phyloP scores from a whole-genome alignment of 441 rosid genomes.

The Omphalea diandra region DNA sequence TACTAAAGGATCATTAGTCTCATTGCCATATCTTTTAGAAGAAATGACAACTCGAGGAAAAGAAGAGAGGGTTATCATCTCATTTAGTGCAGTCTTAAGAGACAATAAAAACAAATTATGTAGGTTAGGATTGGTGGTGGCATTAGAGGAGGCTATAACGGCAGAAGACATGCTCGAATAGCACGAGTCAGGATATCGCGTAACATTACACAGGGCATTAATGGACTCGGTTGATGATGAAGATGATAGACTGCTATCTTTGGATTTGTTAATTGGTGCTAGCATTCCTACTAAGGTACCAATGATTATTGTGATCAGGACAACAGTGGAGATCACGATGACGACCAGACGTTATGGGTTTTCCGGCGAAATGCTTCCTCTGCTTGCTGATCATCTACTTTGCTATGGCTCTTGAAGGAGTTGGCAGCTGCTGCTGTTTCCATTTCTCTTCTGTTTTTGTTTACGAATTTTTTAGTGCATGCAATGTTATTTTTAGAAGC shows the following conservation, averaged over 20 bases:
- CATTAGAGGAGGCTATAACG: slow-evolving; percentile 22
- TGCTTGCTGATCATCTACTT: slow-evolving; percentile 28
- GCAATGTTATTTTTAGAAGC: background rate
- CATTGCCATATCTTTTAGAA: slow-evolving; percentile 5
- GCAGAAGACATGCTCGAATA: slow-evolving; percentile 31
- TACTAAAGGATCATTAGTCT: slow-evolving; percentile 15
- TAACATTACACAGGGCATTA: slow-evolving; percentile 27
- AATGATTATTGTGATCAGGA: slow-evolving; percentile 18
- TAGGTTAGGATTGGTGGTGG: slow-evolving; percentile 13
- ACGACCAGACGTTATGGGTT: slow-evolving; percentile 28
- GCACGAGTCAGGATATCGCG: slow-evolving; percentile 35
- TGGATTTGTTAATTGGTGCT: slow-evolving; percentile 15
- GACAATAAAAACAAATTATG: slow-evolving; percentile 29
- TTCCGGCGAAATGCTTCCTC: slow-evolving; percentile 28
- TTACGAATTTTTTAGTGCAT: background rate
- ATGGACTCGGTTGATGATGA: slow-evolving; percentile 16
- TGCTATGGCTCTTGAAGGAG: slow-evolving; percentile 29
- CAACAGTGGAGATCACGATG: slow-evolving; percentile 22
- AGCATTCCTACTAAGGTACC: slow-evolving; percentile 16
- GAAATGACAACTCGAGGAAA: slow-evolving; percentile 21
- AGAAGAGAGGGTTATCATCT: slow-evolving; percentile 28
- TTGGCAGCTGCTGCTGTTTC: slow-evolving; percentile 16
- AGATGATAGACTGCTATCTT: background rate
- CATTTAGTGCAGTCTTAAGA: slow-evolving; percentile 26
- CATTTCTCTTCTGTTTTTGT: background rate